These are phyloP conservation scores for Colletotrichum brevisporum DNA, from an alignment of 2,329 filamentous ascomycete species.

Conservation along the genomic window DNA sequence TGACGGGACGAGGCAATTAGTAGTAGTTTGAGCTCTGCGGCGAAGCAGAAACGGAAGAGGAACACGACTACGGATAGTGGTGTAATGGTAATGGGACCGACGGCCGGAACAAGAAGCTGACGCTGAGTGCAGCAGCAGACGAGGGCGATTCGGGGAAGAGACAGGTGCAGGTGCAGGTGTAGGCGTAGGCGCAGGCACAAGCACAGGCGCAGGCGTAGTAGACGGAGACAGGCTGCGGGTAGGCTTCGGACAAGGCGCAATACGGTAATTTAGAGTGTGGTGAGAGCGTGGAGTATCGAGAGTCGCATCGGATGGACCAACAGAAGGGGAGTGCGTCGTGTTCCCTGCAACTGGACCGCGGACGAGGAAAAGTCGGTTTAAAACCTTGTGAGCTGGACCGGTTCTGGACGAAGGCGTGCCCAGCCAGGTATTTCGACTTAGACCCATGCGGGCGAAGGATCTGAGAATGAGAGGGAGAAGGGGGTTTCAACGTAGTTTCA, in stretches of 20 bases:
- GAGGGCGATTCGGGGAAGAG: conserved; percentile 13
- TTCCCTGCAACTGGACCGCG: conserved; percentile 42
- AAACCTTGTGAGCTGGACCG: conserved; percentile 43
- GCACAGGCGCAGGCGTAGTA: neutral
- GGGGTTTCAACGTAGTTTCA: conserved; percentile 40
- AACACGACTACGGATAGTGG: conserved; percentile 30
- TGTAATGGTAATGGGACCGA: conserved; percentile 33
- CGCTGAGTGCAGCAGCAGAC: conserved; percentile 11
- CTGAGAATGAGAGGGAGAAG: conserved; percentile 39
- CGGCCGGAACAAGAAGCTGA: conserved; percentile 21
- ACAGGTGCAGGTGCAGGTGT: conserved; percentile 1
- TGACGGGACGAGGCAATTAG: conserved; percentile 39
- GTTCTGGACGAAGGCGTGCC: conserved; percentile 33
- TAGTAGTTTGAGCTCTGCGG: conserved; percentile 37
- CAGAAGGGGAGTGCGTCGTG: conserved; percentile 34
- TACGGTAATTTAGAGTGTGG: conserved; percentile 38
- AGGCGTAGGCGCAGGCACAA: neutral
- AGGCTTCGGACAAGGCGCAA: conserved; percentile 35
- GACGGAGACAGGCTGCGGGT: neutral
- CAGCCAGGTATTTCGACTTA: conserved; percentile 39
- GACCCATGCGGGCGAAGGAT: conserved; percentile 35
- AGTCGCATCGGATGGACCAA: conserved; percentile 39
- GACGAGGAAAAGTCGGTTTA: conserved; percentile 53
- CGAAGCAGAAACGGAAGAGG: conserved; percentile 30
- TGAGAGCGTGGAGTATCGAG: conserved; percentile 38